phyloP scores from a whole-genome alignment of 129 eudicot species.

The Centella asiatica region DNA sequence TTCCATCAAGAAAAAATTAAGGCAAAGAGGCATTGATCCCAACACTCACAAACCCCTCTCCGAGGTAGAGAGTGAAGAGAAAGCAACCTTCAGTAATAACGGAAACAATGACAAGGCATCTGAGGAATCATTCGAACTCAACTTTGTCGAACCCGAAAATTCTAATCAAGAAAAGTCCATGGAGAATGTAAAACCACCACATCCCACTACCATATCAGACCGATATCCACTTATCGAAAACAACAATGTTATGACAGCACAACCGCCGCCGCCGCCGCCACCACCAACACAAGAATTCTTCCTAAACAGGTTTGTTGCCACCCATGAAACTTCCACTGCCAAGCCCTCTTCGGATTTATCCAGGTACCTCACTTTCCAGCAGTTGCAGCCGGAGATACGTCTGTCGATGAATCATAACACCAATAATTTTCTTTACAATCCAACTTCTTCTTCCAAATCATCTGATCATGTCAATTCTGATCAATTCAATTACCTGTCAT shows the following conservation, averaged over 20 bases:
- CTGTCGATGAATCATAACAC: slow-evolving; percentile 25
- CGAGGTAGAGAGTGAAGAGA: slow-evolving; percentile 41
- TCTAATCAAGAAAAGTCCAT: slow-evolving; percentile 7
- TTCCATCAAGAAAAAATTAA: slow-evolving; percentile 83
- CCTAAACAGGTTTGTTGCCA: slow-evolving; percentile 38
- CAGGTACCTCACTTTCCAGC: slow-evolving; percentile 29
- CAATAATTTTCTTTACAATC: slow-evolving; percentile 28
- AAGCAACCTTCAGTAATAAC: slow-evolving; percentile 19
- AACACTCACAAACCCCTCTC: slow-evolving; percentile 79
- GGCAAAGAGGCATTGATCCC: slow-evolving; percentile 93
- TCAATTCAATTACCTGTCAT: slow-evolving; percentile 10
- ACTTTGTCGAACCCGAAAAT: slow-evolving; percentile 15
- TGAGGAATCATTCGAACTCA: slow-evolving; percentile 14
- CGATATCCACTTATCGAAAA: slow-evolving; percentile 23
- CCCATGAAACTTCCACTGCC: slow-evolving; percentile 32
- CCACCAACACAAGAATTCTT: slow-evolving; percentile 65
- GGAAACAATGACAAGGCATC: slow-evolving; percentile 33
- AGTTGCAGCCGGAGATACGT: slow-evolving; percentile 15
- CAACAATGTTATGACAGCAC: slow-evolving; percentile 10
- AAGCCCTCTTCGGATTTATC: slow-evolving; percentile 28
- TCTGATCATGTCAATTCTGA: slow-evolving; percentile 23
- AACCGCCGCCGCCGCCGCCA: no score
- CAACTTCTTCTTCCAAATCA: slow-evolving; percentile 25
- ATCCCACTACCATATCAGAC: not conserved
- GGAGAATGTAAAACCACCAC: slow-evolving; percentile 19